phyloP scores from a whole-genome alignment of 1,284 basidiomycete species.

The Puccinia sorghi region DNA sequence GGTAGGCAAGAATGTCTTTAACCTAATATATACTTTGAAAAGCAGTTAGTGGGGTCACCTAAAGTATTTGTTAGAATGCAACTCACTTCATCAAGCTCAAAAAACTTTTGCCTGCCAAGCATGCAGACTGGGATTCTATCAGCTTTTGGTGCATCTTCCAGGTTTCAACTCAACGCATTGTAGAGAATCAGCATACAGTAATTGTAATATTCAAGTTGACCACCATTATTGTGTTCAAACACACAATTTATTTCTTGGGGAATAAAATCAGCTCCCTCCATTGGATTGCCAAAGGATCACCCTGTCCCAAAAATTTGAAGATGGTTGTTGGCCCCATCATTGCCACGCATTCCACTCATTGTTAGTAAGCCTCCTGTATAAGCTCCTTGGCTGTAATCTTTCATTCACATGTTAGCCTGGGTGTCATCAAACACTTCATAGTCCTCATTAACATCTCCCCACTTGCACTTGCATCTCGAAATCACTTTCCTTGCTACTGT shows the following conservation, averaged over 20 bases:
- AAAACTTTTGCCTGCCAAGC: constrained; percentile 81
- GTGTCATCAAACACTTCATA: too few relatives aligned
- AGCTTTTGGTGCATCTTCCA: constrained; percentile 76
- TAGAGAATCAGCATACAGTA: constrained; percentile 79
- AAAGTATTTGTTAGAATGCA: not conserved
- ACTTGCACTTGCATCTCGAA: too few relatives aligned
- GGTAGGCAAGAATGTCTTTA: constrained; percentile 83
- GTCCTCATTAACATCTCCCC: too few relatives aligned
- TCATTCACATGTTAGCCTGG: too few relatives aligned
- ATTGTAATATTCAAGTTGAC: constrained; percentile 71
- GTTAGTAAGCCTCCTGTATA: too few relatives aligned
- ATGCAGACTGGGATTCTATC: constrained; percentile 75
- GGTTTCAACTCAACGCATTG: constrained; percentile 74
- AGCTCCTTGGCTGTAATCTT: too few relatives aligned
- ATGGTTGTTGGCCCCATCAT: too few relatives aligned
- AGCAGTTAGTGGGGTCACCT: not conserved
- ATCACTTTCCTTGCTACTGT: too few relatives aligned
- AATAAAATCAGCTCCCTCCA: constrained; percentile 70
- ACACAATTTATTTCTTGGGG: constrained; percentile 77
- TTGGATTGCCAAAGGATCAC: constrained; percentile 61
- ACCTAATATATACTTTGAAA: constrained; percentile 62
- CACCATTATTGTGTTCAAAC: constrained; percentile 72
- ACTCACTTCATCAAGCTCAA: constrained; percentile 72
- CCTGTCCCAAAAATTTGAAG: too few relatives aligned
- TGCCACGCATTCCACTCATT: too few relatives aligned